Base-by-base conservation (phyloP, 1,139 yeast genomes). In the Wickerhamiella pararugosa region DNA sequence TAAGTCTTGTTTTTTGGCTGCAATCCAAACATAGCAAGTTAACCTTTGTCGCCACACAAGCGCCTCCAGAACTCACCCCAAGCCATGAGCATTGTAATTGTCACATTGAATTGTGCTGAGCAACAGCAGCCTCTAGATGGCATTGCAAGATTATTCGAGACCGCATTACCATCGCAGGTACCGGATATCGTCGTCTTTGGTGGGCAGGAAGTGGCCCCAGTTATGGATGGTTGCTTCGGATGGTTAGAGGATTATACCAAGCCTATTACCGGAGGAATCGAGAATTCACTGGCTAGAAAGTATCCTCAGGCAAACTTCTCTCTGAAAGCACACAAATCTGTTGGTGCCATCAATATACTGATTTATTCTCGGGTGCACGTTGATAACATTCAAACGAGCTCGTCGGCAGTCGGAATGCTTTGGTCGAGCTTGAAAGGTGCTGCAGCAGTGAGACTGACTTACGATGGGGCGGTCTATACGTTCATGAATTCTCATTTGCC, bases 371-470 rank as follows among this genome's bases (percentile, higher is more conserved):
- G 39, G 28, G 10, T n/a, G 25, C 39, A 43, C n/a, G 46, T 33
- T 5, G 44, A 74, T 9, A 53, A 54, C 60, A 43, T 39, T 9
- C 37, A 40, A 30, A 47, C 49, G 25, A 50, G 48, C n/a, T 38
- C 46, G n/a, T 43, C 51, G 2, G 52, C 53, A 6, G 56, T 57
- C 15, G 60, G 76, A 7, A 68, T 78, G 49, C 65, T 67, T 3
- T 66, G 67, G 47, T 73, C 90, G 0, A 73, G 77, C 35, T 58
- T 82, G 54, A 86, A 86, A 57, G 94, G 94, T 1, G 90, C 76
- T 0, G 77, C 72, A 1, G 84, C 79, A 0, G 46, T 78, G 1
- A 64, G 87, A 36, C 51, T 81, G 11, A 51, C 53, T 0, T 64
- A 65, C 38, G 45, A 53, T 28, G 63, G 62, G 5, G 48, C 10